Conservation (phyloP, 129 eudicot genomes). For the Kitagawia praeruptora region DNA sequence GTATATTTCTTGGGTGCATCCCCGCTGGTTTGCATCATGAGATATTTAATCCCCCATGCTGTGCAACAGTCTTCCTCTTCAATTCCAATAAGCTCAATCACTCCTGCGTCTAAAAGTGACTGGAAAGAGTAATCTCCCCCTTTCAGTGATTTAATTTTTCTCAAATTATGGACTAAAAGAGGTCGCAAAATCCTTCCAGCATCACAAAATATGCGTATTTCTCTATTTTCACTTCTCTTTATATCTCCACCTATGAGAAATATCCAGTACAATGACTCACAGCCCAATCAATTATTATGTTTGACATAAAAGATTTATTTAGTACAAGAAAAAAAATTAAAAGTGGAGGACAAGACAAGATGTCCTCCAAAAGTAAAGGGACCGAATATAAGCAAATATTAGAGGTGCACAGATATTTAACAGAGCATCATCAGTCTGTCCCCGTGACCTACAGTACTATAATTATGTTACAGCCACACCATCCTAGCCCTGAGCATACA, state of each 20-base stretch:
- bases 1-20: slow-evolving; percentile 46
- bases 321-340: not conserved
- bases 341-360: not conserved
- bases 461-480: not conserved
- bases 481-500: not conserved
- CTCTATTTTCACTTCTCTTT: slow-evolving; percentile 57
- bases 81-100: slow-evolving; percentile 70
- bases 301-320: not conserved
- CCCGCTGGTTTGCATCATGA: slow-evolving; percentile 26
- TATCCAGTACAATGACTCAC: not conserved
- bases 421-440: not conserved
- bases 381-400: not conserved
- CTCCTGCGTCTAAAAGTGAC: slow-evolving; percentile 56
- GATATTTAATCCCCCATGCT: slow-evolving; percentile 77
- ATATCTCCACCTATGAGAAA: slow-evolving; percentile 63
- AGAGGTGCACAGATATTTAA: not conserved
- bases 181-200: slow-evolving; percentile 96
- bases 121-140: slow-evolving; percentile 57
- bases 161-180: slow-evolving; percentile 59
- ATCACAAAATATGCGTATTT: slow-evolving; percentile 81
- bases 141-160: slow-evolving; percentile 42
- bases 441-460: not conserved
- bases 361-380: not conserved
- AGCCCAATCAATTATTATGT: not conserved
- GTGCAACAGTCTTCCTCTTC: slow-evolving; percentile 86